Evolutionary conservation across 208 protist genomes (phyloP), one percentile per base, ranked within the genome.

Genomic region (Ichthyophonus hoferi): DNA sequence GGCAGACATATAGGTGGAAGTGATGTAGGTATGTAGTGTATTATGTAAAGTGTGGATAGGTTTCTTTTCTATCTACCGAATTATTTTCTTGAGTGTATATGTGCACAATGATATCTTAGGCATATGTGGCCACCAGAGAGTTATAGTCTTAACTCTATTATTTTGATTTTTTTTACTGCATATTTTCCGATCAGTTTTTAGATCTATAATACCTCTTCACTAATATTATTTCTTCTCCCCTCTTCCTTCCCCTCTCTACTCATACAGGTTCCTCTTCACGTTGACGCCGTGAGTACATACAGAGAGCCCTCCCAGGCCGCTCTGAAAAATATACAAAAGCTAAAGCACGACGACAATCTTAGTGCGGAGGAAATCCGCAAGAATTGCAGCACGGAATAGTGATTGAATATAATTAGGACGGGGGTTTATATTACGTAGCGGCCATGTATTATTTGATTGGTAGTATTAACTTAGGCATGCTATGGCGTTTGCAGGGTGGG

Each of bases 281-380:
- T 85, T 50, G 81, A 85, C 39, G 81, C 81, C 31, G 81, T 85
- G 24, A 50, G 14, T 12, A 85, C 81, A 24, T 35, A 85, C 39
- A 14, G 81, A 0, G n/a, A 17, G n/a, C 81, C 81, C 0, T 41
- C n/a, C 81, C 35, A 85, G 39, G 38, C 24, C 7, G 81, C 81
- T 24, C 50, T 67, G 7, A 67, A 67, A 67, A 7, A 67, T 24
- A 67, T 67, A 7, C 14, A n/a, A 67, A 24, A 67, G 50, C 14
- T 67, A 67, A 24, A 67, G 50, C 7, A 67, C 7, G 14, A 24
- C 50, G 24, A 24, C 50, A 7, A 67, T 24, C 50, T 67, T 7
- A 7, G 14, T 7, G 50, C 50, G 50, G 50, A 67, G 50, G 50
- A 67, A 67, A 24, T 67, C 7, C 50, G 14, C 24, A 7, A 67